A percentile compares a stretch with the other conserved stretches of the same genome.
phyloP scores from a whole-genome alignment of 768 basidiomycete species.

The Pisolithus orientalis region DNA sequence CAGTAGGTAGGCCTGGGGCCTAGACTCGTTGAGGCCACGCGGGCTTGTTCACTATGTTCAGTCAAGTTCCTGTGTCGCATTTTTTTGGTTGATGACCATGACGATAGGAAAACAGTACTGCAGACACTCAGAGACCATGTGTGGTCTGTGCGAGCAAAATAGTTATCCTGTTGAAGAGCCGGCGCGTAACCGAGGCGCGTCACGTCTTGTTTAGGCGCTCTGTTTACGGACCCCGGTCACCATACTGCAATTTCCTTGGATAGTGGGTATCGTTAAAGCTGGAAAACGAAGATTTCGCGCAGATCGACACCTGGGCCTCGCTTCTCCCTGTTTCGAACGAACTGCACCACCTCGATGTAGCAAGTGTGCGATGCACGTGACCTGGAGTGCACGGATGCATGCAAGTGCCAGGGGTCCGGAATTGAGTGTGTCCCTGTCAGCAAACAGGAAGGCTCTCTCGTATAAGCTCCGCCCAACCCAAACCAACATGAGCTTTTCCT shows the following conservation, averaged over 20 bases:
- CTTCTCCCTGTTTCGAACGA: not conserved
- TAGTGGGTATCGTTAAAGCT: too few species aligned
- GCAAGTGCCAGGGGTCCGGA: constrained; percentile 15
- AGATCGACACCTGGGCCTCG: not conserved
- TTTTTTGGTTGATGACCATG: too few species aligned
- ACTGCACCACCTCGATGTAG: too few species aligned
- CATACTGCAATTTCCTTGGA: constrained; percentile 3
- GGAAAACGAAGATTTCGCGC: too few species aligned
- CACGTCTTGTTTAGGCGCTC: constrained; percentile 35
- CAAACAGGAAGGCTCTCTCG: constrained; percentile 19
- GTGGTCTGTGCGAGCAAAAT: not conserved
- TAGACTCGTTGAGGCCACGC: too few species aligned
- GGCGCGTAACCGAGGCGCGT: constrained; percentile 32
- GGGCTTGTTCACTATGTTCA: too few species aligned
- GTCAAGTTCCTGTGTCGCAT: too few species aligned
- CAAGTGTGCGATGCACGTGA: too few species aligned
- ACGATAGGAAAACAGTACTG: too few species aligned
- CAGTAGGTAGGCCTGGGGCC: constrained; percentile 2
- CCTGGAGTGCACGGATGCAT: too few species aligned
- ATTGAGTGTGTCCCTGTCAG: constrained; percentile 6
- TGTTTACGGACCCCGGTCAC: constrained; percentile 11
- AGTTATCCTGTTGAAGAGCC: constrained; percentile 1
- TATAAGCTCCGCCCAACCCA: constrained; percentile 56
- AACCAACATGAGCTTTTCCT: constrained; percentile 44
- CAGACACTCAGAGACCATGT: too few species aligned